phyloP scores from a whole-genome alignment of 2,329 filamentous ascomycete species.

The Botrytis tulipae region DNA sequence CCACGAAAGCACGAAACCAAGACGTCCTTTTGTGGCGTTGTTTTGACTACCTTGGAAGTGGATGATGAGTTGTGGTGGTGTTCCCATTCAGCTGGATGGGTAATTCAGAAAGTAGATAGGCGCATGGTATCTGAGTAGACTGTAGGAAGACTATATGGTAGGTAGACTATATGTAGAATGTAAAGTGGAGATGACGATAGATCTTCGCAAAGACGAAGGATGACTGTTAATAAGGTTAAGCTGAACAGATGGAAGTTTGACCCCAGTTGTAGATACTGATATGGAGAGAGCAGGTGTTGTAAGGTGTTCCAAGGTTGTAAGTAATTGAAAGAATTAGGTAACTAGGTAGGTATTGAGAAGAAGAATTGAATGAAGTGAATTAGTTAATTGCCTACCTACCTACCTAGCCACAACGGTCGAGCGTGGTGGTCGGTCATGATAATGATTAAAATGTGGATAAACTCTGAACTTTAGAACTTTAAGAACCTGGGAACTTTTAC shows the following conservation, averaged over 20 bases:
- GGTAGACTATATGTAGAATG: not conserved
- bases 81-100: constrained; percentile 14
- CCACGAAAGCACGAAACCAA: constrained; percentile 3
- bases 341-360: not conserved
- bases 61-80: constrained; percentile 9
- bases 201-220: not conserved
- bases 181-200: not conserved
- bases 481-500: too few species aligned
- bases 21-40: constrained; percentile 12
- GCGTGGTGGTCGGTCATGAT: not conserved
- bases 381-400: not conserved
- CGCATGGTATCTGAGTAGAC: not conserved
- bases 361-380: not conserved
- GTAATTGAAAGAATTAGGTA: not conserved
- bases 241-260: not conserved
- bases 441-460: not conserved
- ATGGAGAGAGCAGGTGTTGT: not conserved
- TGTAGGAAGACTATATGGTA: not conserved
- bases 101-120: not conserved
- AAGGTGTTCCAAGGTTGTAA: too few species aligned
- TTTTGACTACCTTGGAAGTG: constrained; percentile 1
- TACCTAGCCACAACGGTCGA: not conserved
- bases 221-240: not conserved
- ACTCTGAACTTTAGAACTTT: not conserved
- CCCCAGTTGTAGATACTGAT: not conserved